Evolutionary conservation across 2,329 filamentous ascomycete genomes (phyloP), one percentile per base, ranked within the genome.

Genomic region (Colletotrichum paranaense): DNA sequence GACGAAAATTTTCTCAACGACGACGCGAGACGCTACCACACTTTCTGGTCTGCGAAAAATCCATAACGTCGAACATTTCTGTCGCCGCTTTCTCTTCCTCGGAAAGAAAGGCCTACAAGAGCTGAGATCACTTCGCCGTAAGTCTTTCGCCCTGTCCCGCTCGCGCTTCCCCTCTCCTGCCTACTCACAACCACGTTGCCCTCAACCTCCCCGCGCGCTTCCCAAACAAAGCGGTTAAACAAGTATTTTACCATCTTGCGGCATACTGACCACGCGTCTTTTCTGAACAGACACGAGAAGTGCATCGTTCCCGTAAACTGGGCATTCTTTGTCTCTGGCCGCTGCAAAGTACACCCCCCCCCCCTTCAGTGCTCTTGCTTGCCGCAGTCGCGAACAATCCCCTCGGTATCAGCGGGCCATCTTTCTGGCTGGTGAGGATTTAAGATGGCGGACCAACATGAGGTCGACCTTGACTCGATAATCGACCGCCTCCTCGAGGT

Each of bases 401-500:
- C 73, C 73, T 75, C 77, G 76, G 75, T 76, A 79, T 79, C 77
- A 79, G 78, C 81, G 82, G 83, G 83, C 85, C 83, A 82, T 82
- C 80, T 74, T 78, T 78, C 79, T 82, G 82, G 82, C 82, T 82
- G 83, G 83, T 80, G 81, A 84, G 80, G 81, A 80, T 78, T 77
- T 76, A 87, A 80, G 82, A 92, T 87, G 92, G 88, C 88, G 82
- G 89, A 91, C 84, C 88, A 90, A 84, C 87, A 95, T 87, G 96
- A 98, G 87, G 94, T 98, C 87, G 96, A 98, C 88, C 91, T 99
- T 88, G 97, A 99, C 87, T 98, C 95, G 81, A 98, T 98, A 92
- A 98, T 99, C 89, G 96, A 98, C 86, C 92, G 97, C 86, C 91
- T 99, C 82, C 90, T 98, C 82, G 97, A 99, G 88, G 97, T 98